phyloP scores from a whole-genome alignment of 495 filamentous ascomycete genomes.

The Neohortaea acidophila region DNA sequence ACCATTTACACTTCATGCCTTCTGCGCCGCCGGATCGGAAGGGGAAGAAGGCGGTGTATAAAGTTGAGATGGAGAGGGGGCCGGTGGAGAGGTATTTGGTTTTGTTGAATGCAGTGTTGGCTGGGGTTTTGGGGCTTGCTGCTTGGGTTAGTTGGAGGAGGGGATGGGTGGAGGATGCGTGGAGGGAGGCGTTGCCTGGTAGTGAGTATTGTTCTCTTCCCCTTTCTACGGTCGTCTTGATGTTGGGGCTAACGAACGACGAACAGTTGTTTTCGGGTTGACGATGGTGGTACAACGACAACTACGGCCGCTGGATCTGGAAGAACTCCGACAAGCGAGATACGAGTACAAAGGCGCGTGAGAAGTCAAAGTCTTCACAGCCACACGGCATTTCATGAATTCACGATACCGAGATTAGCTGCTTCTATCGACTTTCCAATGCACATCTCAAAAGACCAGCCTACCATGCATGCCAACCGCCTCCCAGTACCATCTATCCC shows the following conservation, averaged over 20 bases:
- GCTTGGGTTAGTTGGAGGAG: constrained; percentile 8
- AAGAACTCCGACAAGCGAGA: constrained; percentile 37
- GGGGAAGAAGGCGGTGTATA: constrained; percentile 11
- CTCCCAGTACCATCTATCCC: too few relatives aligned
- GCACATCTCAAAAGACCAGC: too few relatives aligned
- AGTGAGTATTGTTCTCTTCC: constrained; percentile 8
- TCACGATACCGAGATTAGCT: too few relatives aligned
- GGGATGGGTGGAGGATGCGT: constrained; percentile 5
- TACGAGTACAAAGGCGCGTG: constrained; percentile 49
- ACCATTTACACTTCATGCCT: constrained; percentile 29
- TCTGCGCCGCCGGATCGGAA: constrained; percentile 20
- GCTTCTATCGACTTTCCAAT: too few relatives aligned
- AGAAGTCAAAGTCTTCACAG: too few relatives aligned
- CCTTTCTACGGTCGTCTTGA: constrained; percentile 6
- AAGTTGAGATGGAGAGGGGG: constrained; percentile 13
- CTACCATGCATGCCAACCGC: too few relatives aligned
- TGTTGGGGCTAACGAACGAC: constrained; percentile 1
- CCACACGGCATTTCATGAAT: too few relatives aligned
- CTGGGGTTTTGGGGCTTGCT: constrained; percentile 14
- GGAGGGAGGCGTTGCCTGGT: constrained; percentile 21
- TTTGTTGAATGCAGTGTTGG: constrained; percentile 33
- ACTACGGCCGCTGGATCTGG: constrained; percentile 42
- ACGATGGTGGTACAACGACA: constrained; percentile 35
- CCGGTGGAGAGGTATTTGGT: constrained; percentile 34
- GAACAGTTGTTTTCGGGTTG: constrained; percentile 30